These are phyloP conservation scores for Plasmodium relictum DNA, from an alignment of 169 alveolate genomes.

Conservation along the genomic window DNA sequence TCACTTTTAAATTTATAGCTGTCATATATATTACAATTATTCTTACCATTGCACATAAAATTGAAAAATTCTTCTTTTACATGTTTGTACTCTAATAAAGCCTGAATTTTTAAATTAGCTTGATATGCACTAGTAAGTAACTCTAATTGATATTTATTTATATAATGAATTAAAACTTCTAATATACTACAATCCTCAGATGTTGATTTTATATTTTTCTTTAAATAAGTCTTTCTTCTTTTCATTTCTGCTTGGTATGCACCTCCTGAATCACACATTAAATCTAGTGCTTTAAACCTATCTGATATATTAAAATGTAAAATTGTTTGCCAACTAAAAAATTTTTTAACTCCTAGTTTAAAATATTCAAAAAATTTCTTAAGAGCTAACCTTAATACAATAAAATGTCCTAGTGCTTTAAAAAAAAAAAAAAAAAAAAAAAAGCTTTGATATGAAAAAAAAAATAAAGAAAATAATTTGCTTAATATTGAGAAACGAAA, in stretches of 20 bases:
- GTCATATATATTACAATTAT: slow-evolving; percentile 31
- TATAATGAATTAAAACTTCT: slow-evolving; percentile 37
- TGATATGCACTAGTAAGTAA: slow-evolving; percentile 13
- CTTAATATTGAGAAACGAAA: not conserved
- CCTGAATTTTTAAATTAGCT: slow-evolving; percentile 22
- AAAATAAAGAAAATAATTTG: not conserved
- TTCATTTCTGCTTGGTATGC: not conserved
- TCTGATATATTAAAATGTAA: slow-evolving; percentile 26
- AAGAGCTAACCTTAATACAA: slow-evolving; percentile 16
- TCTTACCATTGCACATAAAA: slow-evolving; percentile 33
- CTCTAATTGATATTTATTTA: slow-evolving; percentile 40
- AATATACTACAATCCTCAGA: slow-evolving; percentile 48
- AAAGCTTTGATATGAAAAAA: not conserved
- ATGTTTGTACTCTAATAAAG: slow-evolving; percentile 14
- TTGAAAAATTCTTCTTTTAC: slow-evolving; percentile 34
- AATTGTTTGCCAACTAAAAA: slow-evolving; percentile 4
- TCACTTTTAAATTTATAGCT: slow-evolving; percentile 15
- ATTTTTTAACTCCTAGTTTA: slow-evolving; percentile 2
- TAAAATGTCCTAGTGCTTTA: slow-evolving; percentile 47
- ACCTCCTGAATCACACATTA: slow-evolving; percentile 29
- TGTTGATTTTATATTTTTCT: not conserved
- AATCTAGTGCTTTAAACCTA: slow-evolving; percentile 31
- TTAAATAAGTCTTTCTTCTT: slow-evolving; percentile 28
- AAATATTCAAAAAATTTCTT: slow-evolving; percentile 27
- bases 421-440: not conserved